Conservation (phyloP, 306 rosid species). For the Glycine latifolia region DNA sequence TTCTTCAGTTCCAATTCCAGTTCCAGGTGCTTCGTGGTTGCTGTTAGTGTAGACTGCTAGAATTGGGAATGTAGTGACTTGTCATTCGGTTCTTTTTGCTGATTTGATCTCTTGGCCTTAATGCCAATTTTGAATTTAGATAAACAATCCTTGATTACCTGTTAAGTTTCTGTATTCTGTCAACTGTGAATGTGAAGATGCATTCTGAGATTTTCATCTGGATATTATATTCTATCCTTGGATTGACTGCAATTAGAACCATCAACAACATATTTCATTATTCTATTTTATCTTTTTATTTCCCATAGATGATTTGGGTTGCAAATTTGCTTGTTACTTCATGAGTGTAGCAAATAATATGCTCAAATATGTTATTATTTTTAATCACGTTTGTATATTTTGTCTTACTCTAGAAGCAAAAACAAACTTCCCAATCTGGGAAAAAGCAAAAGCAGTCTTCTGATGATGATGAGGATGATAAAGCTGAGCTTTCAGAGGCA, state of each 20-base stretch:
- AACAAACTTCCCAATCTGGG: constrained; percentile 52
- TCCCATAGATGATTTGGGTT: not conserved
- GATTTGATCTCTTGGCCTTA: not conserved
- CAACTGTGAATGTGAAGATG: not conserved
- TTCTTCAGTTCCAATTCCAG: not conserved
- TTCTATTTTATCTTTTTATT: constrained; percentile 6
- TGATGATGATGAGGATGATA: constrained; percentile 62
- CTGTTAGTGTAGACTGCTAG: not conserved
- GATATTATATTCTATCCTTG: not conserved
- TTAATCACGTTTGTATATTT: constrained; percentile 26
- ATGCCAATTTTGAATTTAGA: constrained; percentile 1
- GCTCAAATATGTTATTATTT: not conserved
- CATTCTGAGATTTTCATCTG: constrained; percentile 9
- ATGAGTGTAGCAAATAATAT: not conserved
- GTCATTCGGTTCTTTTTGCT: constrained; percentile 11
- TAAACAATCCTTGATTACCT: not conserved
- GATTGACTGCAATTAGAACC: not conserved
- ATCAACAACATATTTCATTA: not conserved
- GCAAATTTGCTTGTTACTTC: constrained; percentile 15
- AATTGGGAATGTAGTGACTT: constrained; percentile 15
- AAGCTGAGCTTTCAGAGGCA: constrained; percentile 67
- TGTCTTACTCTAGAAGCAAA: constrained; percentile 62
- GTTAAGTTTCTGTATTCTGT: not conserved
- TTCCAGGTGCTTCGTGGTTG: not conserved
- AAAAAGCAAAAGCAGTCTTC: constrained; percentile 61